Evolutionary conservation across 805 yeast genomes (phyloP).

Genomic region (Ogataea zsoltii): DNA sequence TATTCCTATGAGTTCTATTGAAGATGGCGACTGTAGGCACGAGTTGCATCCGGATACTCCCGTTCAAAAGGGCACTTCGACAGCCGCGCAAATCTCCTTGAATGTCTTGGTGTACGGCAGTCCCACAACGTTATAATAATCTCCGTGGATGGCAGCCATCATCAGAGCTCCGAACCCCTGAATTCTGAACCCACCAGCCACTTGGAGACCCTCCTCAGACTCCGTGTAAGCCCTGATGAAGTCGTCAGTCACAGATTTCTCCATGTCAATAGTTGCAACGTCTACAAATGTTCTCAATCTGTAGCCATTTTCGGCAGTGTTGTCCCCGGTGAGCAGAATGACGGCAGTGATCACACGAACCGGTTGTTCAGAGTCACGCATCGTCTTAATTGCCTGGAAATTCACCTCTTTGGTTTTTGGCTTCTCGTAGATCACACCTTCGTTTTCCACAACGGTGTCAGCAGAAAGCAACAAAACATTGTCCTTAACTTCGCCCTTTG

Average conservation of each 20-base stretch:
- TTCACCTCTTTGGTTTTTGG: slow-evolving; percentile 61
- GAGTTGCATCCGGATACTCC: no score
- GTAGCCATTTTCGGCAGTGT: slow-evolving; percentile 13
- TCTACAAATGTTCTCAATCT: slow-evolving; percentile 24
- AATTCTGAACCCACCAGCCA: slow-evolving; percentile 91
- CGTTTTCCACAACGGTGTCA: slow-evolving; percentile 72
- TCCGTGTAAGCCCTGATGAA: slow-evolving; percentile 62
- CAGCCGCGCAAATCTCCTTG: slow-evolving; percentile 20
- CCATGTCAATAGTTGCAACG: slow-evolving; percentile 38
- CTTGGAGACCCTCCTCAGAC: slow-evolving; percentile 72
- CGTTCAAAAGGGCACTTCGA: no score
- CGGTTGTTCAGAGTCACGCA: slow-evolving; percentile 46
- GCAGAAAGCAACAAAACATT: slow-evolving; percentile 53
- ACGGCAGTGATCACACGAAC: slow-evolving; percentile 58
- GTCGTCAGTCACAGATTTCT: slow-evolving; percentile 48
- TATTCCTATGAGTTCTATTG: no score
- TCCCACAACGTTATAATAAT: slow-evolving; percentile 85
- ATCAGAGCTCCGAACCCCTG: slow-evolving; percentile 74
- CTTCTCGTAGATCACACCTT: slow-evolving; percentile 71
- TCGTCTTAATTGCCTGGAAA: slow-evolving; percentile 46
- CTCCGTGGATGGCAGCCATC: slow-evolving; percentile 69
- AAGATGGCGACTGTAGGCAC: no score
- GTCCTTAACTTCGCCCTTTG: slow-evolving; percentile 10
- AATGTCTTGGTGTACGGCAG: slow-evolving; percentile 68
- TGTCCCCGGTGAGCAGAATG: slow-evolving; percentile 37